Evolutionary conservation across 495 filamentous ascomycete genomes (phyloP), one percentile per base, ranked within the genome.

Genomic region (Neohortaea acidophila): DNA sequence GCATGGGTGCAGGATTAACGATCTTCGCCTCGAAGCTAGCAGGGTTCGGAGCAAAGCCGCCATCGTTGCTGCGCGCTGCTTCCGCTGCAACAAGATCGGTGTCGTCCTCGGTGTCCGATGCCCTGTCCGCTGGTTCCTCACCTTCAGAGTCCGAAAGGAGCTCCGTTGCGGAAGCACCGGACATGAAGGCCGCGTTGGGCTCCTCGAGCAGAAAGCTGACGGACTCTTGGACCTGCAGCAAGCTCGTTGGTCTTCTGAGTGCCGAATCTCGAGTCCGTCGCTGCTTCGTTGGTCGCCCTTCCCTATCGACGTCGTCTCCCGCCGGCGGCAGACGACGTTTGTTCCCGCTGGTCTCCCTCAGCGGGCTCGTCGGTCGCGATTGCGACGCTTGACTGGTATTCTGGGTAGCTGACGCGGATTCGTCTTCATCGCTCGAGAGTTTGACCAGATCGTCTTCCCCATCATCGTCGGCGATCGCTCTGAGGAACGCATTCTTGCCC

Each of bases 401-500:
- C 18, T 55, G 33, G 9, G 44, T 36, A 4, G 26, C 36, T 3
- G 17, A 10, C 23, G 8, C 15, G 6, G 20, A 15, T 17, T 55
- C 48, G 8, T 47, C 52, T 20, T 55, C 50, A 27, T 14, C 42
- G 8, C 35, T 43, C 21, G 36, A 30, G 21, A 33, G 14, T 19
- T 74, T 70, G 2, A 77, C 54, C 53, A 93, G 81, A 38, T 84
- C 79, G 53, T 48, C 43, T 19, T 87, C 81, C 36, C 87, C 81
- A 27, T 87, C 83, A 24, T 68, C 69, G 50, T 96, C 91, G 45
- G 94, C 86, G 36, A 99, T 79, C 7, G 84, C 79, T 39, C 69
- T 70, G 43, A 96, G 72, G 64, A 99, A 99, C 0, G 89, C 89
- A 11, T 73, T 64, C 50, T 84, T 84, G 56, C 86, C 87, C 8